Evolutionary conservation across 345 rosid species (phyloP), one percentile per base, ranked within the genome.

Genomic region (Linum usitatissimum): DNA sequence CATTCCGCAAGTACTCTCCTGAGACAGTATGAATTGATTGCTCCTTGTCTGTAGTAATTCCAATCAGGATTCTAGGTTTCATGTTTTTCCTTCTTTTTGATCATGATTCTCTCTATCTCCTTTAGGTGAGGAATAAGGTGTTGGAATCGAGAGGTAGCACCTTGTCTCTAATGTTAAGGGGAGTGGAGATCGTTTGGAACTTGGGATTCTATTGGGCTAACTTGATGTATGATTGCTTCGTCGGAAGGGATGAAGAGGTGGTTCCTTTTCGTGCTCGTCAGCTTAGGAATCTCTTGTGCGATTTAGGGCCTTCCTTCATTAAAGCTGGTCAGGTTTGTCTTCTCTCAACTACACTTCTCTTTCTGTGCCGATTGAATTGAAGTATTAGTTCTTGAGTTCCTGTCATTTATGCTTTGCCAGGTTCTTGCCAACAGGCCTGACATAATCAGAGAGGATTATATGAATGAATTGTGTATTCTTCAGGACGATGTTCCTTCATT

Each of bases 401-500:
- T 18, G 20, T 45, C 49, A 39, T 17, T 68, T n/a, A 18, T 55
- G 18, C 68, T 62, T 61, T 55, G 18, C 18, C 65, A 91, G 98
- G 91, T 92, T 68, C 88, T 92, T 65, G 98, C 98, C 39, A 92
- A 82, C 75, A 81, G 98, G 68, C 96, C 98, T 55, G 98, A 92
- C 75, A 92, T 92, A 30, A 77, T 92, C 56, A 83, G 98, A 69
- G 96, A 92, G 76, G 98, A 92, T 75, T 92, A 92, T 74, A 92
- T 92, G 96, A 89, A 81, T 65, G 98, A 92, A 75, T 95, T 92
- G 61, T 92, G 98, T 77, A 86, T 89, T 66, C 95, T 92, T 67
- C 98, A 92, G 75, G 98, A 92, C 55, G 98, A 92, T 65, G 98
- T 89, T 59, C 98, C 98, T 64, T 71, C 98, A 39, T 89, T 92